Conservation (phyloP, 2,329 filamentous ascomycete species). For the Talaromyces amestolkiae region DNA sequence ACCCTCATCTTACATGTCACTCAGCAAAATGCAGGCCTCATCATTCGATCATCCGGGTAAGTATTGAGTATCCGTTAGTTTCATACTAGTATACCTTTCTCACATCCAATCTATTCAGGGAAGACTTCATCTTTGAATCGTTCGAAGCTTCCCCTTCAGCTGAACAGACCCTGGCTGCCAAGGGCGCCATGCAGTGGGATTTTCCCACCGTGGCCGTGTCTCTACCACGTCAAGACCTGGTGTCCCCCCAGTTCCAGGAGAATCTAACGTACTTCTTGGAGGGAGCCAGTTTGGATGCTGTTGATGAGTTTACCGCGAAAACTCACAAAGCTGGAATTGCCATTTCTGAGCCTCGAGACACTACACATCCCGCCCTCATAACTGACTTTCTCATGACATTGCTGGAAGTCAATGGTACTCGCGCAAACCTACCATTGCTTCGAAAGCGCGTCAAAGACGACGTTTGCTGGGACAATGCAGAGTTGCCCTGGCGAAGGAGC, state of each 20-base stretch:
- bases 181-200: constrained; percentile 55
- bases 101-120: not conserved
- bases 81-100: not conserved
- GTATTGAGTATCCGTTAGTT: too few relatives aligned
- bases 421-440: constrained; percentile 39
- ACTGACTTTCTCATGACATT: constrained; percentile 60
- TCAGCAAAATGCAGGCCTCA: too few relatives aligned
- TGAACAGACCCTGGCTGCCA: constrained; percentile 51
- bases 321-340: not conserved
- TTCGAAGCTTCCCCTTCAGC: constrained; percentile 60
- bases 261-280: not conserved
- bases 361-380: constrained; percentile 56
- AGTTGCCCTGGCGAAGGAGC: constrained; percentile 61
- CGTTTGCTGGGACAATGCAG: constrained; percentile 50
- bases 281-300: constrained; percentile 1
- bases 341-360: constrained; percentile 58
- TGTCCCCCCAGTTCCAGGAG: constrained; percentile 7
- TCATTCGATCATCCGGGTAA: too few relatives aligned
- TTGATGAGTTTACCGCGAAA: constrained; percentile 1
- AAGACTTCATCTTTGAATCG: constrained; percentile 53
- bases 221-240: constrained; percentile 44
- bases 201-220: constrained; percentile 58
- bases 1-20: too few relatives aligned
- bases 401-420: constrained; percentile 54
- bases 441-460: constrained; percentile 63